Percentiles rank a stretch among this genome's conserved stretches.
These are phyloP conservation scores for Fusarium multiceps DNA, from an alignment of 2,329 filamentous ascomycete genomes.

Conservation along the genomic window DNA sequence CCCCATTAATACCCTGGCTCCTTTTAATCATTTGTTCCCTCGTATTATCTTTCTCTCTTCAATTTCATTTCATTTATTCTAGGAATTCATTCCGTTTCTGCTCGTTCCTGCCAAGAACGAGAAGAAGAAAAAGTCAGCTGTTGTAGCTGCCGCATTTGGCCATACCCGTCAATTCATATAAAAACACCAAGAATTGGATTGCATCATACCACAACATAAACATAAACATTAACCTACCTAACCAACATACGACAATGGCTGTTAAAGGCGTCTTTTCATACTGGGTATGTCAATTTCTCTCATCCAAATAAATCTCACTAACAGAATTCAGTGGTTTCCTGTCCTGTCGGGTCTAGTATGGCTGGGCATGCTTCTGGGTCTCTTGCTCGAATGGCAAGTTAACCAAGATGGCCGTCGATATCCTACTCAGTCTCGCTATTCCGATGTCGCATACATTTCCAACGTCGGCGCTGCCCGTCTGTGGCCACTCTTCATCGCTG, in stretches of 20 bases:
- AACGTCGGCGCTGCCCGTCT: slow-evolving; percentile 71
- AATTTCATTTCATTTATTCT: neutral
- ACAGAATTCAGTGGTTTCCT: slow-evolving; percentile 65
- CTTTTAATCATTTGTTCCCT: neutral
- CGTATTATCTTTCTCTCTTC: neutral
- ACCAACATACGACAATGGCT: slow-evolving; percentile 45
- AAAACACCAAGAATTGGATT: slow-evolving; percentile 1
- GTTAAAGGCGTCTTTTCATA: slow-evolving; percentile 51
- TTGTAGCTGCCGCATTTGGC: slow-evolving; percentile 9
- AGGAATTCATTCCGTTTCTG: neutral
- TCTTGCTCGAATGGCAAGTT: slow-evolving; percentile 77
- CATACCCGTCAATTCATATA: neutral
- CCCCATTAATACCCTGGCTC: neutral
- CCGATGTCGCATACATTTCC: slow-evolving; percentile 78
- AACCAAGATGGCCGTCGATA: slow-evolving; percentile 66
- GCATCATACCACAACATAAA: neutral
- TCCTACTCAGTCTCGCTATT: slow-evolving; percentile 66
- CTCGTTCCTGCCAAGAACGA: slow-evolving; percentile 6
- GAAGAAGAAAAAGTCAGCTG: neutral
- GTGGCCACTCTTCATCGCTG: slow-evolving; percentile 82
- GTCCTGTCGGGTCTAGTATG: slow-evolving; percentile 73
- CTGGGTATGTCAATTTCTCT: slow-evolving; percentile 50
- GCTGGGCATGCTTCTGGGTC: slow-evolving; percentile 74
- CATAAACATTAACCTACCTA: neutral
- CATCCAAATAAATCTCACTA: slow-evolving; percentile 34